These are phyloP conservation scores for Acacia crassicarpa DNA, from an alignment of 306 rosid species.

Conservation along the genomic window DNA sequence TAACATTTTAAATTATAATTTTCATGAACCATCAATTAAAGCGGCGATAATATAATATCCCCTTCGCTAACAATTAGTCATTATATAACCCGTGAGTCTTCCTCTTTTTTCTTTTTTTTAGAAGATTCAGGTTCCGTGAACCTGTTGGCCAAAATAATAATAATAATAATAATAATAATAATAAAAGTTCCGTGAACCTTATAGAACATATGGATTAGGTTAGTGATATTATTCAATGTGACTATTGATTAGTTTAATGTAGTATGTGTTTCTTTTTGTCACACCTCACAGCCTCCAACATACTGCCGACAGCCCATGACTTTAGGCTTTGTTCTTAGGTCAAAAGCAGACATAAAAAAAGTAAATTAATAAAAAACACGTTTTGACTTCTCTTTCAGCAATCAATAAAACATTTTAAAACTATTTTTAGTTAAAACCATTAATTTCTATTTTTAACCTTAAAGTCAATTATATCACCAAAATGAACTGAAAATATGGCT, in stretches of 20 bases:
- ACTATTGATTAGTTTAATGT: not conserved
- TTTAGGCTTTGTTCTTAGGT: not conserved
- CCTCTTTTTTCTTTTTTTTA: not conserved
- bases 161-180: rapidly evolving
- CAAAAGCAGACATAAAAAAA: not conserved
- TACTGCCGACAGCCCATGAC: not conserved
- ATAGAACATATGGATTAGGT: not conserved
- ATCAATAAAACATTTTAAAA: not conserved
- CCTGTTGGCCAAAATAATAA: not conserved
- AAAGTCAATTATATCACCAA: not conserved
- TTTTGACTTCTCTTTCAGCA: not conserved
- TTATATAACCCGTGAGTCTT: not conserved
- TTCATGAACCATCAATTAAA: not conserved
- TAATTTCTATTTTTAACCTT: not conserved
- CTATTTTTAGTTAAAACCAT: not conserved
- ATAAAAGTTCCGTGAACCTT: not conserved
- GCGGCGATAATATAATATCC: not conserved
- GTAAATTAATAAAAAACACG: too few species aligned
- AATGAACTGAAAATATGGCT: not conserved
- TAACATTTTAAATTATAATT: too few species aligned
- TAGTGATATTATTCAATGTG: not conserved
- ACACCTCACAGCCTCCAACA: not conserved
- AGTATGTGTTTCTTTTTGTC: not conserved
- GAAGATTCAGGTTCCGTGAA: not conserved
- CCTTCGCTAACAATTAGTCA: not conserved